Conservation (phyloP, 306 rosid species). For the Sicyos baderoa region DNA sequence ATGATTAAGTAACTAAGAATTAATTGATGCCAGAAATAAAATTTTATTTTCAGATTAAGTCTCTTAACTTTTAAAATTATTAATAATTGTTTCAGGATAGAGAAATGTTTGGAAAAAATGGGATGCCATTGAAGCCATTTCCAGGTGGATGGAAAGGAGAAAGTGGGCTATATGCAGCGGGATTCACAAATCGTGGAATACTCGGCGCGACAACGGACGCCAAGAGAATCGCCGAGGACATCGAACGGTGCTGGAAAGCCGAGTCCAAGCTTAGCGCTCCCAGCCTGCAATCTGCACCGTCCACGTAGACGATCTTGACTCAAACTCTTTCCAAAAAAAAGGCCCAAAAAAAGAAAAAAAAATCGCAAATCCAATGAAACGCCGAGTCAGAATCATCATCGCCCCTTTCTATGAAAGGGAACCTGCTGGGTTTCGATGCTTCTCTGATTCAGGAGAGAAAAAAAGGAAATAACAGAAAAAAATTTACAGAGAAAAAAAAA, state of each 20-base stretch:
- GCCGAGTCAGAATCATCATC: background rate
- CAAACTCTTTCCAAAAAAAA: background rate
- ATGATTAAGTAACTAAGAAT: too few relatives aligned
- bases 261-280: slow-evolving; percentile 26
- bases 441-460: slow-evolving; percentile 19
- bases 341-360: background rate
- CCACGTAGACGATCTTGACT: background rate
- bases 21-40: too few relatives aligned
- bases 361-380: background rate
- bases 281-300: slow-evolving; percentile 1
- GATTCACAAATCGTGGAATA: slow-evolving; percentile 84
- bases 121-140: slow-evolving; percentile 62
- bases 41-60: too few relatives aligned
- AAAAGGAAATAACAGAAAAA: background rate
- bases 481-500: background rate
- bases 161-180: slow-evolving; percentile 76
- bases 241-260: slow-evolving; percentile 54
- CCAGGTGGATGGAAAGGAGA: slow-evolving; percentile 96
- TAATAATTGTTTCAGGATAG: slow-evolving; percentile 46
- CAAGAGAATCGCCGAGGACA: slow-evolving; percentile 67
- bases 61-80: too few relatives aligned
- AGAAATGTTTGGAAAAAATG: slow-evolving; percentile 72
- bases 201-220: slow-evolving; percentile 86
- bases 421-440: slow-evolving; percentile 13
- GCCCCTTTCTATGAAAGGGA: slow-evolving; percentile 3